Evolutionary conservation across 2,329 filamentous ascomycete species (phyloP), one percentile per base, ranked within the genome.

Genomic region (Calonectria pseudoturangicola): DNA sequence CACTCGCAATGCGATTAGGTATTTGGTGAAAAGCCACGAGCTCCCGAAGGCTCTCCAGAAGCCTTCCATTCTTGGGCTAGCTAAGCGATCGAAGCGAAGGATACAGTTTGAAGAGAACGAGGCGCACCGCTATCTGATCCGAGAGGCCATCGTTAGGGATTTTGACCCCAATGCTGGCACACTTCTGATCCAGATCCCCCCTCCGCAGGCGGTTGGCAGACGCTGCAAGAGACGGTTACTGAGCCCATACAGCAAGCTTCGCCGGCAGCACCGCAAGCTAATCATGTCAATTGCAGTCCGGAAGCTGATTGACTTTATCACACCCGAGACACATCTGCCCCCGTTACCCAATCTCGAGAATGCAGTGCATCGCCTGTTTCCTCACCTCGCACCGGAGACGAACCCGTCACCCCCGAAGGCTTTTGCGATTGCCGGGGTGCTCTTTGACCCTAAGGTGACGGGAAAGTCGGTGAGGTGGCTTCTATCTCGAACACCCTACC

Each of bases 1-100:
- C 0, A 84, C 89, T 54, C 91, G 97, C 45, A 99, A 99, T 79
- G 92, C 96, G 0, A 87, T 98, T 45, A 91, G 96, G 39, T 86
- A 93, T 81, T 82, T 98, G 51, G 87, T 90, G 25, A 84, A 87
- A 30, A 84, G 88, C 5, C 84, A 92, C 71, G 80, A 82, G 3
- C 85, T 98, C 4, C 96, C 97, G 0, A 82, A 82, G 12, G 95
- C 95, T 0, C 84, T 98, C 2, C 90, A 90, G 73, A 91, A 92
- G 68, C 85, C 89, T 0, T 87, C 91, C 0, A 87, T 98, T 6
- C 83, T 96, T 2, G 83, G 85, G 0, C 84, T 97, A 64, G 87
- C 93, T 1, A 81, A 86, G 18, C 87, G 87, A 39, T 89, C 90
- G 36, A 86, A 88, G 56, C 77, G 77, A 15, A 87, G 85, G 8